Evolutionary conservation across 306 rosid species (phyloP).

Genomic region (Rosa chinensis): DNA sequence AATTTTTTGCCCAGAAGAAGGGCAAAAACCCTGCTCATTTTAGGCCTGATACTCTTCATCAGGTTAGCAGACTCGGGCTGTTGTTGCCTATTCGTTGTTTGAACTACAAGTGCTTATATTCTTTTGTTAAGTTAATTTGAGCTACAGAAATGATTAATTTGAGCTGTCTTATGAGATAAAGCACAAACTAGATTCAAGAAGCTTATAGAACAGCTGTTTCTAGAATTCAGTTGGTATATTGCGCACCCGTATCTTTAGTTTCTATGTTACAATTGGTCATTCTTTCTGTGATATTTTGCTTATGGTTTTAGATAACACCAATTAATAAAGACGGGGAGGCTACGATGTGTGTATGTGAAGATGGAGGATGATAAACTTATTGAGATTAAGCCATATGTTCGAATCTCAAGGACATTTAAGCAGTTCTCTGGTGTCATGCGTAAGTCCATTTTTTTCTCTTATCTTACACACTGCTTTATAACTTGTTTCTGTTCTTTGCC

Average conservation of each 20-base stretch:
- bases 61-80: slow-evolving; percentile 37
- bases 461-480: background rate
- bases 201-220: background rate
- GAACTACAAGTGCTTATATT: background rate
- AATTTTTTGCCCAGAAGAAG: slow-evolving; percentile 53
- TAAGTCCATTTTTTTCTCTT: slow-evolving; percentile 39
- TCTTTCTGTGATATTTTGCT: slow-evolving; percentile 37
- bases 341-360: slow-evolving; percentile 69
- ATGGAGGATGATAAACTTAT: slow-evolving; percentile 76
- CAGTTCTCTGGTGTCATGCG: slow-evolving; percentile 83
- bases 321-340: slow-evolving; percentile 81
- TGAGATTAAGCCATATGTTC: slow-evolving; percentile 81
- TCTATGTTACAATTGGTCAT: background rate
- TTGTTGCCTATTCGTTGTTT: background rate
- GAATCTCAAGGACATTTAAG: slow-evolving; percentile 85
- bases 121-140: background rate
- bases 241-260: background rate
- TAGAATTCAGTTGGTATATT: background rate
- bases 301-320: slow-evolving; percentile 72
- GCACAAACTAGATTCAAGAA: background rate
- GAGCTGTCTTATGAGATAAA: background rate
- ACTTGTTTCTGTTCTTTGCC: background rate
- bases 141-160: too few relatives aligned
- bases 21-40: slow-evolving; percentile 72
- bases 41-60: slow-evolving; percentile 85